Conservation (phyloP, 192 early-diverging fungal genomes). For the Entomortierella beljakovae region DNA sequence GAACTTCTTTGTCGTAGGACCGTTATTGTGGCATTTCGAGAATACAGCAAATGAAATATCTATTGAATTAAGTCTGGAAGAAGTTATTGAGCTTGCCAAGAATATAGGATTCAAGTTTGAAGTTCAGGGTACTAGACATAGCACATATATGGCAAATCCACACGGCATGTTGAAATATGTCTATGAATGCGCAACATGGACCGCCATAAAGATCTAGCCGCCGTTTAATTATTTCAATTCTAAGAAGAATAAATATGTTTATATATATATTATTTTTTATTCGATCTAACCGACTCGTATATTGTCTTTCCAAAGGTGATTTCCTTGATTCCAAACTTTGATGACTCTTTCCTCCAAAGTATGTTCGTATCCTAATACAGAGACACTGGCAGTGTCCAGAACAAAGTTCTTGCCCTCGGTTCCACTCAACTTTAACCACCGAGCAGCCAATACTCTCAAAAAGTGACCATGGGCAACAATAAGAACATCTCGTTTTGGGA, state of each 20-base stretch:
- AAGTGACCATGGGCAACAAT: conserved; percentile 57
- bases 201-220: conserved; percentile 61
- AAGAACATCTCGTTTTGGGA: conserved; percentile 42
- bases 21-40: conserved; percentile 95
- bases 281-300: conserved; percentile 23
- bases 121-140: conserved; percentile 67
- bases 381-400: conserved; percentile 57
- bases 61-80: conserved; percentile 89
- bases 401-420: conserved; percentile 47
- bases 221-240: background rate
- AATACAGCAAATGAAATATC: conserved; percentile 83
- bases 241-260: background rate
- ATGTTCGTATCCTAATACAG: conserved; percentile 55
- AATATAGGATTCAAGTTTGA: conserved; percentile 81
- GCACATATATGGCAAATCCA: conserved; percentile 82
- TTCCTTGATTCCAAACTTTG: conserved; percentile 53
- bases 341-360: conserved; percentile 51
- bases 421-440: conserved; percentile 51
- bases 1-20: conserved; percentile 63
- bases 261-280: background rate
- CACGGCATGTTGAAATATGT: conserved; percentile 86
- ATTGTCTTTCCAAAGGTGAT: conserved; percentile 48
- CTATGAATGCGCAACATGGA: conserved; percentile 81
- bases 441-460: conserved; percentile 47
- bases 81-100: conserved; percentile 72